phyloP scores from a whole-genome alignment of 176 grass and related monocot species.

The Themeda triandra region DNA sequence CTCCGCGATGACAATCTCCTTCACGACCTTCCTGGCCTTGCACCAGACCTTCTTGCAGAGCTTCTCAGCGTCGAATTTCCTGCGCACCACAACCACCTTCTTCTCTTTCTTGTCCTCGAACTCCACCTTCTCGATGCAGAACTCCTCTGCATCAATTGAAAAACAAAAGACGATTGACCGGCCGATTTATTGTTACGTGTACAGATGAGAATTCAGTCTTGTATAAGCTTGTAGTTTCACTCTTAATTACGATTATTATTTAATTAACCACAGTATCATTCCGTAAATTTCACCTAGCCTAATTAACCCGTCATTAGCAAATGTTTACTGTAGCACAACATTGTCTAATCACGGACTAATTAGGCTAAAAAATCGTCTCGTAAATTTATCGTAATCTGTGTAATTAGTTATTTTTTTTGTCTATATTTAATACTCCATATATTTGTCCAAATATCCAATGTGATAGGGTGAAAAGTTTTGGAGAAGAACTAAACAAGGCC shows the following conservation, averaged over 20 bases:
- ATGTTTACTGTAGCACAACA: no score
- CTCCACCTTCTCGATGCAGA: constrained; percentile 37
- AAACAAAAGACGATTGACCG: neutral
- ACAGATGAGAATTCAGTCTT: neutral
- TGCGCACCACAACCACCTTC: constrained; percentile 33
- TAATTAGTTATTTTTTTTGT: no score
- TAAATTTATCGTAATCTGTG: no score
- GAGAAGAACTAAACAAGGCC: no score
- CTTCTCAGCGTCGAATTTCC: constrained; percentile 18
- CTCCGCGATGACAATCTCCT: neutral
- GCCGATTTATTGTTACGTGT: neutral
- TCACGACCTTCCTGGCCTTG: constrained; percentile 14
- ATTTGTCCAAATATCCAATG: no score
- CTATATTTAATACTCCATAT: no score
- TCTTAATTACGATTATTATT: neutral
- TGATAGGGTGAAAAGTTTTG: no score
- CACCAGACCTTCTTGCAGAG: constrained; percentile 23
- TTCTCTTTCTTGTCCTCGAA: constrained; percentile 20
- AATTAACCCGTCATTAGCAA: no score
- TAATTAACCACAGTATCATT: neutral
- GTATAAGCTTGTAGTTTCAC: neutral
- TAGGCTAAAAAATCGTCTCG: no score
- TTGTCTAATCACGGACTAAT: no score
- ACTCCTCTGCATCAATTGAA: constrained; percentile 9
- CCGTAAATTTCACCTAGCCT: no score